Evolutionary conservation across 345 rosid species (phyloP), one percentile per base, ranked within the genome.

Genomic region (Ceriops decandra): DNA sequence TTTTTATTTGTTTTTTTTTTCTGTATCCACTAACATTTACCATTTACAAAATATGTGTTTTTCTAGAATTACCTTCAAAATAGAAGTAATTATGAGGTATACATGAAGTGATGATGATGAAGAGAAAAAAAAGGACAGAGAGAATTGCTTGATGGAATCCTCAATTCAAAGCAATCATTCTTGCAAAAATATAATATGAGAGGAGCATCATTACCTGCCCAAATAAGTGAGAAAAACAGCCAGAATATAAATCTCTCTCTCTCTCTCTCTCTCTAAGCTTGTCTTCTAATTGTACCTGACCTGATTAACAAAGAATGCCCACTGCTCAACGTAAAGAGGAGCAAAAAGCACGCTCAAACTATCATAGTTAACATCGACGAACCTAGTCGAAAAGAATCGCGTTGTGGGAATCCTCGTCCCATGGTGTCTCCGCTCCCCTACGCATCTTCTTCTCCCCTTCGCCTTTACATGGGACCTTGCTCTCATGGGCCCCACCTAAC

Each of bases 271-370:
- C 26, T 54, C 58, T 7, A 7, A 7, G 2, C 24, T 8, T 2
- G 47, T 38, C 47, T 9, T 31, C 30, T 5, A 42, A 27, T 21
- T 20, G 52, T 5, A 33, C 57, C 35, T 52, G 52, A 35, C 54
- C 35, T 33, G 53, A 66, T n/a, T 20, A 3, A n/a, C 52, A 0
- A 60, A 52, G 11, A 42, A 10, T 26, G 59, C 70, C 57, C 67
- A 75, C 58, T 60, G 31, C 22, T 32, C 52, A 63, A 28, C 57
- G 49, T 20, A 58, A 66, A 51, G 30, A 13, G 52, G 22, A n/a
- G 54, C 28, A 70, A 13, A 7, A 7, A 54, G 30, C 58, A 54
- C 27, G 0, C 27, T 11, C 36, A 11, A 53, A 53, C 58, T 9
- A 22, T 54, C 58, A 22, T 54, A 54, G 30, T 54, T 54, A n/a